These are phyloP conservation scores for Alternaria incomplexa DNA, from an alignment of 2,329 filamentous ascomycete genomes.

Conservation along the genomic window DNA sequence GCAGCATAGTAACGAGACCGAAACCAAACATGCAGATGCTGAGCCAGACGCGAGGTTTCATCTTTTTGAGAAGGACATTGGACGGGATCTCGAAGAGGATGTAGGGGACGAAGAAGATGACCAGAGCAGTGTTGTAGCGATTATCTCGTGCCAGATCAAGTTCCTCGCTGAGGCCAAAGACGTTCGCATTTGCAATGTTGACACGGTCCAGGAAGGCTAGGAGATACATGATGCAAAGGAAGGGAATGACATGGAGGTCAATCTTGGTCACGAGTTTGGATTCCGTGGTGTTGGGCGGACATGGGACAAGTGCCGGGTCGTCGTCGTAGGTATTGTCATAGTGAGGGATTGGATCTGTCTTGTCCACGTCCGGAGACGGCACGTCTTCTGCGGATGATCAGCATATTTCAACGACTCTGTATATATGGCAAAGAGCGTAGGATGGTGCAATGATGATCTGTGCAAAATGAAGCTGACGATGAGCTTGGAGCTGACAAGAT, in stretches of 20 bases:
- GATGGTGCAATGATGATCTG: not conserved
- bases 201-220: conserved; percentile 58
- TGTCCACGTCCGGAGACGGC: conserved; percentile 23
- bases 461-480: not conserved
- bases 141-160: conserved; percentile 51
- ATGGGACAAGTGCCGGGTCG: conserved; percentile 46
- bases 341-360: conserved; percentile 21
- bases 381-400: conserved; percentile 24
- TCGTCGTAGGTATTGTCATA: conserved; percentile 49
- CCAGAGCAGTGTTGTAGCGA: conserved; percentile 58
- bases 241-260: conserved; percentile 57
- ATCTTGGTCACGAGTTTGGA: conserved; percentile 53
- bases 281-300: conserved; percentile 59
- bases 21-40: conserved; percentile 85
- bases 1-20: conserved; percentile 67
- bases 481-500: conserved; percentile 5
- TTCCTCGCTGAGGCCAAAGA: conserved; percentile 57
- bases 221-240: conserved; percentile 59
- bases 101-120: conserved; percentile 63
- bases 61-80: conserved; percentile 59
- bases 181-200: conserved; percentile 62
- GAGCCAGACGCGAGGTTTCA: conserved; percentile 63
- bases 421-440: not conserved
- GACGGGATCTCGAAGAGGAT: conserved; percentile 61
- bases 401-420: not conserved